Percentiles rank a stretch among this genome's conserved stretches.
These are phyloP conservation scores for Aspergillus pseudoterreus DNA, from an alignment of 2,329 filamentous ascomycete genomes.

Conservation along the genomic window DNA sequence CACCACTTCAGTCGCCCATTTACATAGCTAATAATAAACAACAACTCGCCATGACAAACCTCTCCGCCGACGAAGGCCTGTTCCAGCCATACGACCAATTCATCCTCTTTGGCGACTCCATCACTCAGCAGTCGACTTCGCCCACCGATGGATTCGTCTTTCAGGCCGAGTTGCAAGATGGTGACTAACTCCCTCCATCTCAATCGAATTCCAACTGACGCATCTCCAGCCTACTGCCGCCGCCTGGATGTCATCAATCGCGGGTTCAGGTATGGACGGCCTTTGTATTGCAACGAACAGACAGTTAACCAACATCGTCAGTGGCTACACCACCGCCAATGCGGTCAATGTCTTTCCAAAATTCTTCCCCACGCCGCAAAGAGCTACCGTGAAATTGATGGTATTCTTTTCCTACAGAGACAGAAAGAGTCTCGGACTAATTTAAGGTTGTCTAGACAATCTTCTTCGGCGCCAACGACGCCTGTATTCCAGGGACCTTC, in stretches of 20 bases:
- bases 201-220: constrained; percentile 5
- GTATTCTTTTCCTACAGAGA: constrained; percentile 19
- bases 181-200: constrained; percentile 44
- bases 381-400: constrained; percentile 45
- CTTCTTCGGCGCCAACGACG: constrained; percentile 89
- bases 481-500: constrained; percentile 62
- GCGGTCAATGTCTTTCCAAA: constrained; percentile 65
- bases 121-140: constrained; percentile 67
- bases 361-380: constrained; percentile 65
- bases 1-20: no score
- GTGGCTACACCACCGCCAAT: constrained; percentile 78
- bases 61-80: constrained; percentile 4
- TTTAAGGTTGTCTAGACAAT: constrained; percentile 58
- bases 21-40: no score
- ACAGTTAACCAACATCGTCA: constrained; percentile 21
- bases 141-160: constrained; percentile 69
- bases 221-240: constrained; percentile 62
- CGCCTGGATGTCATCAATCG: constrained; percentile 83
- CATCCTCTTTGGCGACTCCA: constrained; percentile 85
- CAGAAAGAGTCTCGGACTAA: no score
- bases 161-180: constrained; percentile 64
- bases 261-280: constrained; percentile 61
- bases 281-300: constrained; percentile 6
- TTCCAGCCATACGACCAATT: constrained; percentile 62
- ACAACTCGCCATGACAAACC: constrained; percentile 5